Base-by-base conservation (phyloP, 176 grass and related monocot genomes). In the Eleusine indica region DNA sequence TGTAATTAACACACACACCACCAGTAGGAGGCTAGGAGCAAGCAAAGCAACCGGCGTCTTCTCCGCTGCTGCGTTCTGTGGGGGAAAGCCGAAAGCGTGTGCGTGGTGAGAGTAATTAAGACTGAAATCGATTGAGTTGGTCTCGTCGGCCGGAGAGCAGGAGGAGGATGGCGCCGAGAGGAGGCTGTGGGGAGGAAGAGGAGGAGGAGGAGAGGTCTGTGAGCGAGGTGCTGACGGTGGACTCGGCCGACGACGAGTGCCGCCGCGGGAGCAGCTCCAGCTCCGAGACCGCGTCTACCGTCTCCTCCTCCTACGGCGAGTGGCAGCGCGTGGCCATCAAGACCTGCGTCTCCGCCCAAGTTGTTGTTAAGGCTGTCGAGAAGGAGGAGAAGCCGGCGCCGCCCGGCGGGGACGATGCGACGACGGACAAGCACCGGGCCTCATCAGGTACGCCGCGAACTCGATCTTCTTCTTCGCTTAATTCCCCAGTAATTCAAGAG, bases 231-330 rank as follows among this genome's bases (percentile, higher is more conserved):
- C 82, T 87, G 70, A 88, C 90, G 65, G 86, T 30, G 21, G 82
- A 91, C 72, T 85, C 86, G 17, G 89, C 75, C 9, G 84, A 84
- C 85, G 86, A 85, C 5, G 86, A 88, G 35, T 47, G 71, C 29
- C 82, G 66, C 56, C 77, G 77, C 40, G 86, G 86, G 48, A 85
- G 86, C 83, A 89, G 90, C 77, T 89, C 85, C 86, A 89, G 86
- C 84, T 86, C 84, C 52, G 84, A 80, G 0, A 80, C 61, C 41
- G 68, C 74, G 29, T 90, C 80, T 74, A 74, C 12, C 74, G 80
- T 63, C 9, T 90, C 84, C 69, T 80, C n/a, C 78, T 16, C 19
- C 7, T 86, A 53, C 53, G 75, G 66, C 75, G 84, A 79, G 17
- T 83, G 84, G 84, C 75, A 61, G 32, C 53, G 39, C 49, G 89